A percentile compares a stretch with the other conserved stretches of the same genome.
Conservation (phyloP, 345 rosid genomes). For the Bretschneidera sinensis region DNA sequence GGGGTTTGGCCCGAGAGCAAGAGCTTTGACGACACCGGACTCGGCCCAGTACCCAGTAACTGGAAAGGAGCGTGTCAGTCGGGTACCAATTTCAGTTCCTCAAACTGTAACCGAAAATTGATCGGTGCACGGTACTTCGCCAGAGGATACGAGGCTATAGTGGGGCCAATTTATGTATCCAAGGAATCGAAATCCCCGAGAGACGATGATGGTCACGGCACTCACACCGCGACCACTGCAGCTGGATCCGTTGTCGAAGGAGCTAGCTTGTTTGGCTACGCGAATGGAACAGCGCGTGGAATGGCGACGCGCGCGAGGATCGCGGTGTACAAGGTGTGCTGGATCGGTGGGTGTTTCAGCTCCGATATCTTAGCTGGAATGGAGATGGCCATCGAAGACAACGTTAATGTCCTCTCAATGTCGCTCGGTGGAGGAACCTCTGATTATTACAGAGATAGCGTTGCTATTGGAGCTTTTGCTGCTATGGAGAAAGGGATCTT, state of each 20-base stretch:
- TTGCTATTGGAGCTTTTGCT: conserved; percentile 66
- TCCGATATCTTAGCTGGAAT: conserved; percentile 56
- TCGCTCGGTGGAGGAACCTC: conserved; percentile 46
- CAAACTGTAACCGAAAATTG: conserved; percentile 50
- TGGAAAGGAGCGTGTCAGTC: conserved; percentile 64
- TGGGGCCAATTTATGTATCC: conserved; percentile 41
- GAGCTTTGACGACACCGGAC: conserved; percentile 46
- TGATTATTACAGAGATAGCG: conserved; percentile 43
- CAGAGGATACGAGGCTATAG: conserved; percentile 46
- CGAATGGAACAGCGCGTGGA: conserved; percentile 64
- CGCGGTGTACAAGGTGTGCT: conserved; percentile 58
- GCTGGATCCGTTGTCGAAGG: conserved; percentile 62
- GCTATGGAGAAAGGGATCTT: conserved; percentile 64
- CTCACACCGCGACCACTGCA: conserved; percentile 69
- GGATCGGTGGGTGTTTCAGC: conserved; percentile 46
- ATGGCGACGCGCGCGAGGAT: conserved; percentile 56
- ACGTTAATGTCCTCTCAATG: conserved; percentile 50
- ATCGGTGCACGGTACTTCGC: conserved; percentile 58
- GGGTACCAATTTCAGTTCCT: conserved; percentile 46
- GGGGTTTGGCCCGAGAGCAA: conserved; percentile 62
- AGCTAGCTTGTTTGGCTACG: conserved; percentile 56
- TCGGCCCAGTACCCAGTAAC: conserved; percentile 37
- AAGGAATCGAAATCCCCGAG: conserved; percentile 60
- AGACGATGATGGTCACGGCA: conserved; percentile 66
- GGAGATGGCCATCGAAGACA: conserved; percentile 50